Percentiles rank a stretch among this genome's conserved stretches.
These are phyloP conservation scores for Fusarium zealandicum DNA, from an alignment of 2,329 filamentous ascomycete species.

Conservation along the genomic window DNA sequence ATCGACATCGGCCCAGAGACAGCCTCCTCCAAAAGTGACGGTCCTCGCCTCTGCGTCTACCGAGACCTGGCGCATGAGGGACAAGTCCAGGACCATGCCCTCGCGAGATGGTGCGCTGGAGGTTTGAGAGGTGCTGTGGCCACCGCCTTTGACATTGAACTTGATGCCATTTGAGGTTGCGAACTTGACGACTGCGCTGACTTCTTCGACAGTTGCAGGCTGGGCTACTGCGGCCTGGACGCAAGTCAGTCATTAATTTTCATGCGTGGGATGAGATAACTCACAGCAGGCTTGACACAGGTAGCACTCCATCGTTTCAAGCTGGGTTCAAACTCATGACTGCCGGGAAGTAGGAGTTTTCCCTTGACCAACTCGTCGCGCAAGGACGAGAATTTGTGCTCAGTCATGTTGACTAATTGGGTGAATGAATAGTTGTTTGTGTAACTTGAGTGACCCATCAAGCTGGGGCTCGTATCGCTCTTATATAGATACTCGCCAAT, in stretches of 20 bases:
- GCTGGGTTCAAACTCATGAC: constrained; percentile 46
- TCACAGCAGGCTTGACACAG: constrained; percentile 47
- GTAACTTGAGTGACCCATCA: not conserved
- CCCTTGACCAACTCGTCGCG: constrained; percentile 36
- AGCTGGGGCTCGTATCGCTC: not conserved
- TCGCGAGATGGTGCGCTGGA: constrained; percentile 52
- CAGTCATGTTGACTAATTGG: constrained; percentile 20
- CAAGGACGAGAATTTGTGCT: constrained; percentile 26
- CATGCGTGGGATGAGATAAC: not conserved
- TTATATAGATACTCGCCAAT: not conserved
- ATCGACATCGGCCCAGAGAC: constrained; percentile 63
- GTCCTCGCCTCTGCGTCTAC: constrained; percentile 55
- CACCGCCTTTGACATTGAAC: constrained; percentile 62
- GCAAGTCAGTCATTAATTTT: not conserved
- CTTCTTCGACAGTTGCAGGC: constrained; percentile 50
- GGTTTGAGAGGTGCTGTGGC: constrained; percentile 61
- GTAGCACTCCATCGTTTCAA: constrained; percentile 49
- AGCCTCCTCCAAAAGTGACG: constrained; percentile 59
- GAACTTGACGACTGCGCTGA: constrained; percentile 53
- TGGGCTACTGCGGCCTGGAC: constrained; percentile 54
- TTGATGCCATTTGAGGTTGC: constrained; percentile 53
- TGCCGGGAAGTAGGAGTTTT: constrained; percentile 44
- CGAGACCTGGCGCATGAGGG: constrained; percentile 56
- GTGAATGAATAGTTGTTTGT: not conserved
- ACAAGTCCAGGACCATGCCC: constrained; percentile 64